Evolutionary conservation across 805 yeast species (phyloP).

Genomic region (Wilhelminamyces savonicus): DNA sequence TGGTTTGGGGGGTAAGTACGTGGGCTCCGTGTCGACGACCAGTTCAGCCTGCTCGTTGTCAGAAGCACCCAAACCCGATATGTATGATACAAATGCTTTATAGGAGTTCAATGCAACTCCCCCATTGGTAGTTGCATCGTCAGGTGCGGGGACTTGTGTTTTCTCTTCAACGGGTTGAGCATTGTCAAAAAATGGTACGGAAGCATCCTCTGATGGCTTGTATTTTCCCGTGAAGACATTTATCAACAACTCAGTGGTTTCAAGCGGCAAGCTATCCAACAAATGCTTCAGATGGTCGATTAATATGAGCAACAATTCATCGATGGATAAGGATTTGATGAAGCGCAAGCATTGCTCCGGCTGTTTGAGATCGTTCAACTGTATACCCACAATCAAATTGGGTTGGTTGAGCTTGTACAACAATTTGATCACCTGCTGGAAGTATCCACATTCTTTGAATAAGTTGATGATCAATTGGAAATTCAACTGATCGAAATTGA

Average conservation of each 20-base stretch:
- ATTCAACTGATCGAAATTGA: slow-evolving; percentile 42
- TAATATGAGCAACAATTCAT: slow-evolving; percentile 69
- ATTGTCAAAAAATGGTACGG: slow-evolving; percentile 5
- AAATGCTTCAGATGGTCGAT: slow-evolving; percentile 60
- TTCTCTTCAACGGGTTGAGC: too few relatives aligned
- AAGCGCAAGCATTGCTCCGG: slow-evolving; percentile 56
- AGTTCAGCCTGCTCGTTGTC: background rate
- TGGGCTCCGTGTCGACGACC: slow-evolving; percentile 35
- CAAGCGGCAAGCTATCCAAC: slow-evolving; percentile 65
- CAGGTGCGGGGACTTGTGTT: too few relatives aligned
- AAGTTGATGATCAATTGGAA: slow-evolving; percentile 59
- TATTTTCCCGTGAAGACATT: slow-evolving; percentile 86
- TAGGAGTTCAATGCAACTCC: slow-evolving; percentile 19
- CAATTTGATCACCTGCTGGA: slow-evolving; percentile 58
- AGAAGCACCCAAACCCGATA: slow-evolving; percentile 10
- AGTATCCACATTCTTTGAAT: slow-evolving; percentile 67
- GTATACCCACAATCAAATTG: slow-evolving; percentile 67
- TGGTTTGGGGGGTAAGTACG: slow-evolving; percentile 90
- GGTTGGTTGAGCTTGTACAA: slow-evolving; percentile 72
- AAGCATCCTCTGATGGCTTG: slow-evolving; percentile 31
- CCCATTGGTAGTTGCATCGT: too few relatives aligned
- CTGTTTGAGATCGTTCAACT: slow-evolving; percentile 58
- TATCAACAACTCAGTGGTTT: slow-evolving; percentile 75
- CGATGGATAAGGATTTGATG: slow-evolving; percentile 62
- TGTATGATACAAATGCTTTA: slow-evolving; percentile 23